Base-by-base conservation (phyloP, 1,284 basidiomycete species). In the Ganoderma lucidum region DNA sequence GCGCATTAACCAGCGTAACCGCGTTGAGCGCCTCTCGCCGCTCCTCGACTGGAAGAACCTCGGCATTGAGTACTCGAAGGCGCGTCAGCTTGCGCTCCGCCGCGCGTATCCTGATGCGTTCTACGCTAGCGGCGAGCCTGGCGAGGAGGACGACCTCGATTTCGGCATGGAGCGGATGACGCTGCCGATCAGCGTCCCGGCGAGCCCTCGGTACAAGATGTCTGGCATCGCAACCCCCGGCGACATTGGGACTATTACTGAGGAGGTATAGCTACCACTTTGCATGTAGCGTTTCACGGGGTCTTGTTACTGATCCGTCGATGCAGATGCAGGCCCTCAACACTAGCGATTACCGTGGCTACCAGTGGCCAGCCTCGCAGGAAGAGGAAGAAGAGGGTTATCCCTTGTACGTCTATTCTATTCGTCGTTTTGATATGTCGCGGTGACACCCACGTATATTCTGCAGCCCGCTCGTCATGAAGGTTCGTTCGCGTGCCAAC, bases 11-110 rank as follows among this genome's bases (percentile, higher is more conserved):
- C 96, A 99, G 84, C 93, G 97, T 60, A 99, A 99, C 85, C 91
- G 97, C 65, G 97, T 98, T 68, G 97, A 99, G 81, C 90, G 96
- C 45, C 86, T 98, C 5, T 93, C 90, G 62, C 97, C 97, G 58
- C 81, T 99, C 67, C 86, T 99, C 70, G 97, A 99, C 82, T 99
- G 97, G 97, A 99, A 99, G 86, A 96, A 96, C 76, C 84, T 99
- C 35, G 97, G 97, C 5, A 90, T 99, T 74, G 97, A 99, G 81
- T 99, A 99, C 81, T 93, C 93, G 79, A 99, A 98, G 85, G 94
- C 96, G 45, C 86, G 97, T 63, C 96, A 98, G 83, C 85, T 99
- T 67, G 96, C 96, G 35, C 86, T 99, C 66, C 86, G 97, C 73
- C 87, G 97, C 62, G 97, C 97, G 14, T 99, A 99, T 81, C 97